Evolutionary conservation across 345 rosid species (phyloP).

Genomic region (Ricinus communis): DNA sequence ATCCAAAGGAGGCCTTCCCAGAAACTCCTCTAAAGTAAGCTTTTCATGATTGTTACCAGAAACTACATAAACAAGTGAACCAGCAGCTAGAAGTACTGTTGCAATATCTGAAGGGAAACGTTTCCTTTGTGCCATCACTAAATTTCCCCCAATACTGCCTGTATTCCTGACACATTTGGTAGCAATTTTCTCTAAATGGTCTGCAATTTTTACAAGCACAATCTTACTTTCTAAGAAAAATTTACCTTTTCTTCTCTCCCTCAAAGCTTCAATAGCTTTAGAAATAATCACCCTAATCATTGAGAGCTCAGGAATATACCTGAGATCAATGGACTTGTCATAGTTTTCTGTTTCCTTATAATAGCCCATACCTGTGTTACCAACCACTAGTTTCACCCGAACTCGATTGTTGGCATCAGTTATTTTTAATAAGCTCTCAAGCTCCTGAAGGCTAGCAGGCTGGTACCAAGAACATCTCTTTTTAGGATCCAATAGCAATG

Average conservation of each 20-base stretch:
- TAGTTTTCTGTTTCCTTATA: constrained; percentile 49
- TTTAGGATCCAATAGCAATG: constrained; percentile 35
- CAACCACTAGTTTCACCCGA: constrained; percentile 56
- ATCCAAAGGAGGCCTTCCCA: constrained; percentile 54
- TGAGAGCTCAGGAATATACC: constrained; percentile 59
- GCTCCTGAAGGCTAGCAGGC: constrained; percentile 51
- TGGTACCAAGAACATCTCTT: constrained; percentile 41
- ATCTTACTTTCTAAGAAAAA: constrained; percentile 20
- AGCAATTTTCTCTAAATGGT: constrained; percentile 72
- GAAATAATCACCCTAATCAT: constrained; percentile 62
- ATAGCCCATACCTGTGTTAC: constrained; percentile 74
- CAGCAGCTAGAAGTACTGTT: constrained; percentile 64
- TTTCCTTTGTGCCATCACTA: constrained; percentile 34
- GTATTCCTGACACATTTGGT: constrained; percentile 55
- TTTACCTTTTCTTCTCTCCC: constrained; percentile 25
- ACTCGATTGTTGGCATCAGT: constrained; percentile 7
- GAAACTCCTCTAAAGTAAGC: constrained; percentile 52
- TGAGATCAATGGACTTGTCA: constrained; percentile 62
- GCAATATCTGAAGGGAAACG: constrained; percentile 78
- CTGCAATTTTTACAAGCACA: constrained; percentile 49
- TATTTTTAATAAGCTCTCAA: constrained; percentile 38
- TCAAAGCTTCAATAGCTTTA: constrained; percentile 56
- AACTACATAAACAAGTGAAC: constrained; percentile 45
- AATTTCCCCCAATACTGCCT: constrained; percentile 56
- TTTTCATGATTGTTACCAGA: constrained; percentile 33